Conservation (phyloP, 352 stramenopile species). For the Stramenopiles sp. region DNA sequence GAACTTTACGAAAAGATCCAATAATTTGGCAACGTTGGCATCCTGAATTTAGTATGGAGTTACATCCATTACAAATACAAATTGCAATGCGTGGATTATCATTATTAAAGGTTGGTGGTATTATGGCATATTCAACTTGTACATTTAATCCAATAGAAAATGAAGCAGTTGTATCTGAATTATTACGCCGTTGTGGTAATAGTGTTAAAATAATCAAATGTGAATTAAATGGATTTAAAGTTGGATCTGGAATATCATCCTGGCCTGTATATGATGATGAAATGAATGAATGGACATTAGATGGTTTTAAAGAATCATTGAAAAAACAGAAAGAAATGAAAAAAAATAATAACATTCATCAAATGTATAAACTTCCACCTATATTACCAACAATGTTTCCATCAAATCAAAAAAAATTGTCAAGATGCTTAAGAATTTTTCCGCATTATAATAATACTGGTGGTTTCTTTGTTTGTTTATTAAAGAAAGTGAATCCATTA, state of each 20-base stretch:
- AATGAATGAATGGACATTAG: background rate
- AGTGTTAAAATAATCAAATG: slow-evolving; percentile 73
- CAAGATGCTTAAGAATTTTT: slow-evolving; percentile 84
- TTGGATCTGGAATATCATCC: slow-evolving; percentile 21
- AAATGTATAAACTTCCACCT: slow-evolving; percentile 33
- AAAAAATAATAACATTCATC: slow-evolving; percentile 40
- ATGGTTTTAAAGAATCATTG: slow-evolving; percentile 11
- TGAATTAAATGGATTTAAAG: slow-evolving; percentile 34
- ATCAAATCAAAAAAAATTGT: slow-evolving; percentile 54
- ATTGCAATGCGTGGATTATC: slow-evolving; percentile 77
- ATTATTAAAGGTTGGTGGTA: slow-evolving; percentile 49
- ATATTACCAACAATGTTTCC: slow-evolving; percentile 66
- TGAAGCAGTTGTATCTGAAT: slow-evolving; percentile 89
- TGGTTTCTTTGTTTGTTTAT: slow-evolving; percentile 94
- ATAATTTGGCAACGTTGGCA: slow-evolving; percentile 83
- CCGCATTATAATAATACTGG: slow-evolving; percentile 94
- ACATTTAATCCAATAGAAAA: slow-evolving; percentile 97
- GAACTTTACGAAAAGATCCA: slow-evolving; percentile 92
- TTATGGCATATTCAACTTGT: slow-evolving; percentile 89
- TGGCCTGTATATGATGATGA: slow-evolving; percentile 6
- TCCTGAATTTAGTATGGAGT: slow-evolving; percentile 53
- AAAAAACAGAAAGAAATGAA: slow-evolving; percentile 49
- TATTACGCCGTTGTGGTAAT: slow-evolving; percentile 69
- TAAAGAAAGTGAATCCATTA: slow-evolving; percentile 53
- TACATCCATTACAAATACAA: slow-evolving; percentile 82